Conservation (phyloP, 768 basidiomycete genomes). For the Rhizopogon salebrosus region DNA sequence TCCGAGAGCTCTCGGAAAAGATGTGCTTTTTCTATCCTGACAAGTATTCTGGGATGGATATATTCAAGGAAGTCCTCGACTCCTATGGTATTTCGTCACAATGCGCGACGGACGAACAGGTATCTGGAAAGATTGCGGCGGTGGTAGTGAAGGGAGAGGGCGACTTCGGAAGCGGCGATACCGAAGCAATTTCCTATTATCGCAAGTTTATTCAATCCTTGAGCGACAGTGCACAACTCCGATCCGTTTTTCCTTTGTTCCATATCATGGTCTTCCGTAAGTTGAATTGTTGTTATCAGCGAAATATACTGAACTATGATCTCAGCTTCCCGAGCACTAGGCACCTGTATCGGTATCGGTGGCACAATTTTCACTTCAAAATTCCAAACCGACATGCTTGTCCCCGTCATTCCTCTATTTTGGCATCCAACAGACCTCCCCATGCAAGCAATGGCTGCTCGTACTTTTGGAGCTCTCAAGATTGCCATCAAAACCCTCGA, state of each 20-base stretch:
- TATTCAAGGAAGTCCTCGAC: conserved; percentile 6
- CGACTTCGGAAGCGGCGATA: conserved; percentile 14
- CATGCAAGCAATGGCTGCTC: background rate
- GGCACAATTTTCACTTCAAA: background rate
- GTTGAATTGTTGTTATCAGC: background rate
- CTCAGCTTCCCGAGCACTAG: background rate
- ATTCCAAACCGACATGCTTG: background rate
- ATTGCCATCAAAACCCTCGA: background rate
- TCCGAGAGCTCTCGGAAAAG: conserved; percentile 9
- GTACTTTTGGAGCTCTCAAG: background rate
- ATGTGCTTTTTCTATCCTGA: conserved; percentile 15
- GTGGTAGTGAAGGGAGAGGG: conserved; percentile 14
- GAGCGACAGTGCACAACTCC: too few relatives aligned
- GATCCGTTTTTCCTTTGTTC: background rate
- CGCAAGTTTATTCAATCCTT: conserved; percentile 2
- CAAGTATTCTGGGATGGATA: conserved; percentile 4
- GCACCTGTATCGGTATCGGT: background rate
- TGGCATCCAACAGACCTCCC: background rate
- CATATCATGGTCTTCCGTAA: background rate
- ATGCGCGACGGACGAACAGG: conserved; percentile 7
- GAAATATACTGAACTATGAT: background rate
- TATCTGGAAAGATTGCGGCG: conserved; percentile 10
- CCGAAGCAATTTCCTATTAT: conserved; percentile 21
- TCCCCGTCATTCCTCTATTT: background rate
- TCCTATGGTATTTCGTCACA: conserved; percentile 8